phyloP scores from a whole-genome alignment of 2,329 filamentous ascomycete genomes.

The Leptoxyphium fumago region DNA sequence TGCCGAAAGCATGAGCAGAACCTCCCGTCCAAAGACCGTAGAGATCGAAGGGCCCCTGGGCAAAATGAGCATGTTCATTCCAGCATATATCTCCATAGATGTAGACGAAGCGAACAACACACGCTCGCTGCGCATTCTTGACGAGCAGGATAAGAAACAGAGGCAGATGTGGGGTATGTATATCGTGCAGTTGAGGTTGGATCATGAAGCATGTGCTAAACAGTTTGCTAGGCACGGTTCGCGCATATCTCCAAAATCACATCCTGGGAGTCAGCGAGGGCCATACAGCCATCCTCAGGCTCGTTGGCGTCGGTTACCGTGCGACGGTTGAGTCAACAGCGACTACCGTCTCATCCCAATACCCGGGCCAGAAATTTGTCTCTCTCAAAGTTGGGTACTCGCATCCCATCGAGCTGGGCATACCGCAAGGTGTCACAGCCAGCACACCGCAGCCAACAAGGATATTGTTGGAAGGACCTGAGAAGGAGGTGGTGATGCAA shows the following conservation, averaged over 20 bases:
- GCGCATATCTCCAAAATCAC: constrained; percentile 79
- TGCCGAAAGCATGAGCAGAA: constrained; percentile 45
- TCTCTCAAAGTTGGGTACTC: constrained; percentile 93
- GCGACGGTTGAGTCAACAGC: constrained; percentile 70
- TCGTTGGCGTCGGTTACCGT: constrained; percentile 92
- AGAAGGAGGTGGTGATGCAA: constrained; percentile 75
- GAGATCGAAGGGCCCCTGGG: constrained; percentile 72
- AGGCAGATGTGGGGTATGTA: constrained; percentile 87
- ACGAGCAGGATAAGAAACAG: constrained; percentile 57
- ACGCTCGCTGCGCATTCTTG: constrained; percentile 53
- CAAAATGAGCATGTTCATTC: constrained; percentile 63
- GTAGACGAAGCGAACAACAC: constrained; percentile 50
- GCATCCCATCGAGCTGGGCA: constrained; percentile 79
- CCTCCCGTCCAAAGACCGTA: constrained; percentile 48
- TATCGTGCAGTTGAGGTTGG: background rate
- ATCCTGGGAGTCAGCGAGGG: constrained; percentile 92
- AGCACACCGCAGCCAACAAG: constrained; percentile 82
- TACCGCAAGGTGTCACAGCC: constrained; percentile 71
- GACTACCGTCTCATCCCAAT: constrained; percentile 50
- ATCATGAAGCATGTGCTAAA: constrained; percentile 8
- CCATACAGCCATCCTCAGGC: constrained; percentile 78
- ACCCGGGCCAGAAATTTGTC: constrained; percentile 73
- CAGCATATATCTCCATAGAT: constrained; percentile 58
- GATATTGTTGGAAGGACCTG: constrained; percentile 73
- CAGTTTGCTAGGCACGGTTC: constrained; percentile 55